A percentile compares a stretch with the other conserved stretches of the same genome.
Evolutionary conservation across 2,329 filamentous ascomycete genomes (phyloP).

Genomic region (Akanthomyces muscarius): DNA sequence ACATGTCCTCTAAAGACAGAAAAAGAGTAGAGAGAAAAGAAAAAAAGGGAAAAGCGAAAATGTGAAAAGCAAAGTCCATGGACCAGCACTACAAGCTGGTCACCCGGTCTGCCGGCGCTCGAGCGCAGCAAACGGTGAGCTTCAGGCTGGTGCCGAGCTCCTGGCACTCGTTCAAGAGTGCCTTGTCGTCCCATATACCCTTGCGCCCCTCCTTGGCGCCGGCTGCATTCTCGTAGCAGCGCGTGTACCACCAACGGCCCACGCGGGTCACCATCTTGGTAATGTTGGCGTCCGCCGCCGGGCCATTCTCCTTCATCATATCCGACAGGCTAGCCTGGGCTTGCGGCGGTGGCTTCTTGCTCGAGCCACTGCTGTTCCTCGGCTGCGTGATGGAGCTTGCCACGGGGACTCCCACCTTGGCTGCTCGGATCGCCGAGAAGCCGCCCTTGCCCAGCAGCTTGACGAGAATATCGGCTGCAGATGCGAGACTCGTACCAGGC

Average conservation of each 20-base stretch:
- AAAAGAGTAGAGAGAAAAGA: not conserved
- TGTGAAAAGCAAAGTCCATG: not conserved
- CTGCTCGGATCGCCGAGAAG: constrained; percentile 69
- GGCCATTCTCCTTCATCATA: constrained; percentile 67
- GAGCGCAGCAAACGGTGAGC: constrained; percentile 85
- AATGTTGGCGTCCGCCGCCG: constrained; percentile 75
- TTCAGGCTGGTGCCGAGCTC: constrained; percentile 83
- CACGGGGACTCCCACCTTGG: constrained; percentile 73
- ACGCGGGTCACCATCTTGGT: constrained; percentile 89
- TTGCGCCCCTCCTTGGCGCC: constrained; percentile 36
- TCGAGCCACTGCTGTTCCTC: constrained; percentile 16
- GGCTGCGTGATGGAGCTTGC: constrained; percentile 46
- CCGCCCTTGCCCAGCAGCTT: constrained; percentile 64
- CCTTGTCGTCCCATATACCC: constrained; percentile 75
- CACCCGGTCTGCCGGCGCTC: constrained; percentile 61
- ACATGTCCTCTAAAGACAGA: constrained; percentile 3
- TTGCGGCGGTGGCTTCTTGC: constrained; percentile 28
- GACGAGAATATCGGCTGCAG: constrained; percentile 58
- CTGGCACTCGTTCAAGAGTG: constrained; percentile 78
- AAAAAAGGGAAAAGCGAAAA: not conserved
- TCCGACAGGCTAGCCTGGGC: constrained; percentile 60
- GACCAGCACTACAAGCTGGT: constrained; percentile 37
- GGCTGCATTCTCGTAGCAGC: constrained; percentile 77
- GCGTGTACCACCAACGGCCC: constrained; percentile 93
- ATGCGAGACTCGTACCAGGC: constrained; percentile 56